phyloP scores from a whole-genome alignment of 2,329 filamentous ascomycete genomes.

The Paraphaeosphaeria minitans region DNA sequence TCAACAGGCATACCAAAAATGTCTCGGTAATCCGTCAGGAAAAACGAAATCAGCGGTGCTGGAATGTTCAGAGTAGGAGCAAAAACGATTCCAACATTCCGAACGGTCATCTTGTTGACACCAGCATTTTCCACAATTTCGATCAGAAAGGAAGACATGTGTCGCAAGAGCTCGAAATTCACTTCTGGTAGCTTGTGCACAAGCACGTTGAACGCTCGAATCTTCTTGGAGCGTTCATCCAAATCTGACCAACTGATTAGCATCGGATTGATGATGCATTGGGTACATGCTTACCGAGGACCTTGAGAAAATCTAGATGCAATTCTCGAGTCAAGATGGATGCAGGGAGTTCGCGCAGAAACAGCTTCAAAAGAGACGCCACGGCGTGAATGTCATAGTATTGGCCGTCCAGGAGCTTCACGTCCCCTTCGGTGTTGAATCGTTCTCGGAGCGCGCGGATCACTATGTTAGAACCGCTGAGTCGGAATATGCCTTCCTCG shows the following conservation, averaged over 20 bases:
- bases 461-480: conserved; percentile 95
- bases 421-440: conserved; percentile 91
- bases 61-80: conserved; percentile 97
- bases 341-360: conserved; percentile 87
- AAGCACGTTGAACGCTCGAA: conserved; percentile 74
- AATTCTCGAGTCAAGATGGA: conserved; percentile 91
- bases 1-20: conserved; percentile 80
- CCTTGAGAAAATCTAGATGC: conserved; percentile 84
- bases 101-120: conserved; percentile 96
- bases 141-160: conserved; percentile 86
- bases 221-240: conserved; percentile 74
- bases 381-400: conserved; percentile 97
- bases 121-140: conserved; percentile 89
- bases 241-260: conserved; percentile 62
- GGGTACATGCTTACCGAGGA: conserved; percentile 62
- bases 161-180: conserved; percentile 81
- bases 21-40: conserved; percentile 84
- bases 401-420: conserved; percentile 83
- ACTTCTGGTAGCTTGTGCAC: conserved; percentile 79
- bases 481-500: conserved; percentile 94
- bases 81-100: conserved; percentile 96
- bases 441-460: conserved; percentile 90
- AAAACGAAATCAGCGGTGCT: conserved; percentile 89
- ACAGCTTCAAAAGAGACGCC: conserved; percentile 90
- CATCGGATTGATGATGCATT: background rate